phyloP scores from a whole-genome alignment of 208 protist species.

The Eutreptiella sp. region DNA sequence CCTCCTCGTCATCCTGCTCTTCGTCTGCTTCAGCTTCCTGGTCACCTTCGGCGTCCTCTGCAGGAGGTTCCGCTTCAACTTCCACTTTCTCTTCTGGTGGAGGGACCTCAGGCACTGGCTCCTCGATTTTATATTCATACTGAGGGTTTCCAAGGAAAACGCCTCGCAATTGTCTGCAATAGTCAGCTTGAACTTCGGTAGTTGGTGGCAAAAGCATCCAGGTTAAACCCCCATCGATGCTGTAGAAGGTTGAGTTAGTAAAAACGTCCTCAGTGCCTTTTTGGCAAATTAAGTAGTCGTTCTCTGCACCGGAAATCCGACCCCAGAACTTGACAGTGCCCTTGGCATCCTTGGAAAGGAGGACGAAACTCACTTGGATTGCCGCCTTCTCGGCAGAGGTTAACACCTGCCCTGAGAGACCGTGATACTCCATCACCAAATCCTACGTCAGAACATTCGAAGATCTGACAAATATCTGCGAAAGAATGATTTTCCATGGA shows the following conservation, averaged over 20 bases:
- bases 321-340: conserved; percentile 63
- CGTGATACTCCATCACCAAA: conserved; percentile 55
- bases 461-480: too few species aligned
- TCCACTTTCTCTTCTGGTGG: conserved; percentile 59
- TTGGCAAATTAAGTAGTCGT: conserved; percentile 69
- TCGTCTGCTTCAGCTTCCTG: conserved; percentile 35
- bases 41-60: conserved; percentile 43
- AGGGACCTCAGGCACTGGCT: conserved; percentile 67
- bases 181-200: conserved; percentile 56
- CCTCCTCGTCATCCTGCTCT: conserved; percentile 47
- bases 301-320: conserved; percentile 53
- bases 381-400: conserved; percentile 57
- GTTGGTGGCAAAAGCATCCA: conserved; percentile 55
- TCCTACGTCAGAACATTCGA: too few species aligned
- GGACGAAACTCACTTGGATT: conserved; percentile 64
- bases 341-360: conserved; percentile 51
- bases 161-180: conserved; percentile 70
- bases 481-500: too few species aligned
- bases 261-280: too few species aligned
- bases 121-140: conserved; percentile 70
- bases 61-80: conserved; percentile 40
- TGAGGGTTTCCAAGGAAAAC: conserved; percentile 62
- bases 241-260: conserved; percentile 75
- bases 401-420: conserved; percentile 50
- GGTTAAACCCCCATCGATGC: conserved; percentile 61